These are phyloP conservation scores for Adiantum capillusveneris DNA, from an alignment of 75 land plant species.

Conservation along the genomic window DNA sequence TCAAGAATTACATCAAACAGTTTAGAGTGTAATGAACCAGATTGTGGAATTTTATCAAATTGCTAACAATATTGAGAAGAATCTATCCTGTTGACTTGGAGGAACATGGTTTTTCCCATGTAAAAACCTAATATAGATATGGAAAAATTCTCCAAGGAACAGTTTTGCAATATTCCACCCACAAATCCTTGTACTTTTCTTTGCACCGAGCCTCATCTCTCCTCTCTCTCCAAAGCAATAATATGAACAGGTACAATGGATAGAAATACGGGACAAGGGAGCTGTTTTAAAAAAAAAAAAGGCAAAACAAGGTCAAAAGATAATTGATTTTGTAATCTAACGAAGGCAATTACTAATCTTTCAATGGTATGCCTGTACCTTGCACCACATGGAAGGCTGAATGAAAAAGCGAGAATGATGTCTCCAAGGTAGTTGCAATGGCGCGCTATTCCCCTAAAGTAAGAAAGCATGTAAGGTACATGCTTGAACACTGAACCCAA, in stretches of 20 bases:
- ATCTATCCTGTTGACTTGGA: too few relatives aligned
- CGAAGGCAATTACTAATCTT: too few relatives aligned
- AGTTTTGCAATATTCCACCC: constrained; percentile 75
- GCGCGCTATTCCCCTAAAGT: constrained; percentile 81
- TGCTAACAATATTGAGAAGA: too few relatives aligned
- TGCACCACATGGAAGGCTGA: constrained; percentile 93
- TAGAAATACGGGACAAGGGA: constrained; percentile 96
- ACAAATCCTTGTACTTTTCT: constrained; percentile 77
- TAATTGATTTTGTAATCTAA: background rate
- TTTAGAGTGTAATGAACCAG: too few relatives aligned
- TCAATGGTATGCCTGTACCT: constrained; percentile 39
- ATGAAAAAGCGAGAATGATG: constrained; percentile 79
- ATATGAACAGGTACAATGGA: constrained; percentile 74
- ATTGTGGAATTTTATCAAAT: too few relatives aligned
- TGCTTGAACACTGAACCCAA: too few relatives aligned
- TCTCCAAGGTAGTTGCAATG: constrained; percentile 98
- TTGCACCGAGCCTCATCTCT: constrained; percentile 88
- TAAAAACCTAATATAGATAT: constrained; percentile 70
- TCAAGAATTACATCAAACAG: too few relatives aligned
- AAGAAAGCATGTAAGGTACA: too few relatives aligned
- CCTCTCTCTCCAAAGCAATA: constrained; percentile 92
- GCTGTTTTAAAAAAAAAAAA: constrained; percentile 39
- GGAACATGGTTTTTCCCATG: too few relatives aligned
- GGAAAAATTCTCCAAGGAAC: constrained; percentile 95
- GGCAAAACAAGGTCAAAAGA: background rate